Percentiles rank a stretch among this genome's conserved stretches.
phyloP scores from a whole-genome alignment of 345 rosid species.

The Eucalyptus brandiana region DNA sequence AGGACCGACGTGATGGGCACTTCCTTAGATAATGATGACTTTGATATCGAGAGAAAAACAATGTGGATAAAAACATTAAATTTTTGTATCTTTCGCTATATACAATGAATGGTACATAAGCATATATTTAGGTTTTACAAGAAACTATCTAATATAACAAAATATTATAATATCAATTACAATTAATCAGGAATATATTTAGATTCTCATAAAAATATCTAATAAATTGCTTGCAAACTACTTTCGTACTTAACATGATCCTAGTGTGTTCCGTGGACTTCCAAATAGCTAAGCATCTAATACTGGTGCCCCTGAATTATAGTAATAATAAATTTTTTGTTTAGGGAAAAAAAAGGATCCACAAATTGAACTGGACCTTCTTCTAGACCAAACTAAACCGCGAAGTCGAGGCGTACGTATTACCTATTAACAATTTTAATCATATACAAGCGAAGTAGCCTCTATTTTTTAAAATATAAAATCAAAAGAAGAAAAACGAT shows the following conservation, averaged over 20 bases:
- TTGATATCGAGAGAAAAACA: neutral
- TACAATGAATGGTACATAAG: neutral
- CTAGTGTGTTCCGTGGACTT: neutral
- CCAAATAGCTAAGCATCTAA: too few species aligned
- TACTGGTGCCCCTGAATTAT: too few species aligned
- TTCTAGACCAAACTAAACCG: neutral
- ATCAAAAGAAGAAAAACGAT: neutral
- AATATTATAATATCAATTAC: too few species aligned
- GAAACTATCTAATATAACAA: neutral
- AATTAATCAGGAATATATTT: neutral
- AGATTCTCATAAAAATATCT: too few species aligned
- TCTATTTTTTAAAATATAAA: neutral
- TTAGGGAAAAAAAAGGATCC: too few species aligned
- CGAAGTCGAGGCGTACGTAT: neutral
- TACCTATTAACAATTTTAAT: neutral
- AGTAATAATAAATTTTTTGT: too few species aligned
- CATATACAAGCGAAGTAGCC: neutral
- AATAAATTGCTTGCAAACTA: too few species aligned
- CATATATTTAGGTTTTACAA: too few species aligned
- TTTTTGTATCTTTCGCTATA: neutral
- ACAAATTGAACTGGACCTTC: too few species aligned
- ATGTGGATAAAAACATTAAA: too few species aligned
- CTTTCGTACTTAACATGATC: neutral
- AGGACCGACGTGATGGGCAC: neutral
- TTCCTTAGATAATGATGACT: neutral